These are phyloP conservation scores for Fusarium tricinctum DNA, from an alignment of 2,329 filamentous ascomycete species.

Conservation along the genomic window DNA sequence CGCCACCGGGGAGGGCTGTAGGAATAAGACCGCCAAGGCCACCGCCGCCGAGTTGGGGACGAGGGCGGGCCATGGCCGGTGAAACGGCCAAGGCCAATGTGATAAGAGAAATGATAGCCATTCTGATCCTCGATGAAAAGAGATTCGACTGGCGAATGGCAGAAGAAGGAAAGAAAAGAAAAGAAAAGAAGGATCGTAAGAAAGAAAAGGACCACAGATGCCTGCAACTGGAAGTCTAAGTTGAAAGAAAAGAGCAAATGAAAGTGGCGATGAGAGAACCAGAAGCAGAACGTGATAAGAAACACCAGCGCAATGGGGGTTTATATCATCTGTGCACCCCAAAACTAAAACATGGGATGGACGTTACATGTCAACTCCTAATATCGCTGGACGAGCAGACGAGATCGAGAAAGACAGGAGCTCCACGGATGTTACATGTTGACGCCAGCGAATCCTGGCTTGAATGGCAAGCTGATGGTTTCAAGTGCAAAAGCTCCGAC, in stretches of 20 bases:
- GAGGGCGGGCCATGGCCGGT: constrained; percentile 40
- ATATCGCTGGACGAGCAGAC: constrained; percentile 20
- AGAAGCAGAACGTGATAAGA: constrained; percentile 23
- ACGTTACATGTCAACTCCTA: constrained; percentile 20
- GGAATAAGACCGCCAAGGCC: constrained; percentile 25
- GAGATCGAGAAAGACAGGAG: constrained; percentile 15
- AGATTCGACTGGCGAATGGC: constrained; percentile 2
- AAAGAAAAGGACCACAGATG: constrained; percentile 48
- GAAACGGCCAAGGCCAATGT: constrained; percentile 48
- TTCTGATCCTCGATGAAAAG: constrained; percentile 33
- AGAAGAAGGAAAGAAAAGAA: constrained; percentile 14
- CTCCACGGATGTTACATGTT: constrained; percentile 30
- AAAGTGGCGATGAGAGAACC: constrained; percentile 45
- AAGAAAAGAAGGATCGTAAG: constrained; percentile 34
- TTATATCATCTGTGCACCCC: constrained; percentile 35
- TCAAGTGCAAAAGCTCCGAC: constrained; percentile 40
- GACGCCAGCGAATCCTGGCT: constrained; percentile 38
- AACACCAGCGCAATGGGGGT: constrained; percentile 20
- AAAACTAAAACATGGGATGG: constrained; percentile 22
- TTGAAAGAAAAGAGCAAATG: constrained; percentile 44
- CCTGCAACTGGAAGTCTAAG: constrained; percentile 48
- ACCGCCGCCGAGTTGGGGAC: constrained; percentile 30
- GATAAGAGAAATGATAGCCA: constrained; percentile 48
- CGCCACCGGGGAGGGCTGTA: background rate
- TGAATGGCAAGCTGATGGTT: constrained; percentile 41